phyloP scores from a whole-genome alignment of 441 rosid genomes.

The Caryocar brasiliense region DNA sequence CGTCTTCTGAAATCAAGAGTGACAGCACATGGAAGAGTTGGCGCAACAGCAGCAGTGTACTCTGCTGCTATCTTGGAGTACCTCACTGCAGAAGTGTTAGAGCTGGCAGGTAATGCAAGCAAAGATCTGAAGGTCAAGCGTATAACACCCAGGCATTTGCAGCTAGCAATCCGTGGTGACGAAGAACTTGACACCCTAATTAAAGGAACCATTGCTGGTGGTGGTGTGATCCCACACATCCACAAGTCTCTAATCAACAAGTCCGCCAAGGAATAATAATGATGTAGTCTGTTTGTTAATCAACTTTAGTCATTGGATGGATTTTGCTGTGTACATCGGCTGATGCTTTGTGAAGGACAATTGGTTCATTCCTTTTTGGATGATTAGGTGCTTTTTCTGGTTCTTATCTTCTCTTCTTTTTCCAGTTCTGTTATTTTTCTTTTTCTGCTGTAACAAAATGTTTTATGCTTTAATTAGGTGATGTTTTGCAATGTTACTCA shows the following conservation, averaged over 20 bases:
- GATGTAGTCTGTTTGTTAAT: neutral
- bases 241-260: conserved; percentile 78
- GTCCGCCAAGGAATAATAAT: conserved; percentile 38
- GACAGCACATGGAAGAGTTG: conserved; percentile 66
- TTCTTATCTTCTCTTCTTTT: no score
- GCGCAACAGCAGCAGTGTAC: conserved; percentile 74
- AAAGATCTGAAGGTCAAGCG: conserved; percentile 72
- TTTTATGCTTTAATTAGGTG: neutral
- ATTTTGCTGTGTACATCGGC: neutral
- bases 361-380: neutral
- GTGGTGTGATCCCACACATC: conserved; percentile 68
- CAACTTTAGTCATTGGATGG: neutral
- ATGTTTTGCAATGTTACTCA: neutral
- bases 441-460: neutral
- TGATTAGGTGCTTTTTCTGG: neutral
- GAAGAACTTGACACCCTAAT: conserved; percentile 69
- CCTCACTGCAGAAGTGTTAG: conserved; percentile 62
- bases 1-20: conserved; percentile 53
- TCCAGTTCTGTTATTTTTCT: no score
- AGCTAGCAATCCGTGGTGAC: conserved; percentile 68
- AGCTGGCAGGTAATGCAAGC: conserved; percentile 69
- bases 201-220: conserved; percentile 74
- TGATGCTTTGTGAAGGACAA: neutral
- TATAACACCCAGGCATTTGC: conserved; percentile 62
- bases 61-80: conserved; percentile 73